phyloP scores from a whole-genome alignment of 2,329 filamentous ascomycete genomes.

The Pseudofabraea citricarpa region DNA sequence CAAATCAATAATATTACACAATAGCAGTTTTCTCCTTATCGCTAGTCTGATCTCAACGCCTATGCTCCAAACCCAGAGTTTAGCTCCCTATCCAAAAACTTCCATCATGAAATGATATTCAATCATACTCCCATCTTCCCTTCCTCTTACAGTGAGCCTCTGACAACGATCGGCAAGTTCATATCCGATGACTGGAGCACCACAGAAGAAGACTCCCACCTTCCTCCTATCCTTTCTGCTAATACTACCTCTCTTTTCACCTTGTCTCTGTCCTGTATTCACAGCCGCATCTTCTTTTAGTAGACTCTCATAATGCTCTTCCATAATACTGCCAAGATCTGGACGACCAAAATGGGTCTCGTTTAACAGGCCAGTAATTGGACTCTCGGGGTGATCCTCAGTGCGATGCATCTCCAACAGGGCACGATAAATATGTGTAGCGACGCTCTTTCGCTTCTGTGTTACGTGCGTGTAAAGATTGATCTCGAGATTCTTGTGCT shows the following conservation, averaged over 20 bases:
- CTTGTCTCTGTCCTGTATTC: too few species aligned
- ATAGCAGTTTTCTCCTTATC: too few species aligned
- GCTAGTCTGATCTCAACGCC: too few species aligned
- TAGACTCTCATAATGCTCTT: constrained; percentile 50
- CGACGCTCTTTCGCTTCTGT: constrained; percentile 44
- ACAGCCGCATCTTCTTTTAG: constrained; percentile 25
- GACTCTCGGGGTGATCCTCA: constrained; percentile 42
- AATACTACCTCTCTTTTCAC: too few species aligned
- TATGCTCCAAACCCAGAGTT: too few species aligned
- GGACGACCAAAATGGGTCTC: constrained; percentile 50
- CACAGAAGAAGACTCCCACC: constrained; percentile 53
- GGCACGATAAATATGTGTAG: constrained; percentile 44
- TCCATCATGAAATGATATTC: constrained; percentile 55
- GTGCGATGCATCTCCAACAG: constrained; percentile 52
- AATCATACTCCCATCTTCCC: constrained; percentile 45
- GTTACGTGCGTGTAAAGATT: constrained; percentile 53
- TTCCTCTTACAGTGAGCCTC: constrained; percentile 43
- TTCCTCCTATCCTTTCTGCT: constrained; percentile 22
- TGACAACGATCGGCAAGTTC: constrained; percentile 50
- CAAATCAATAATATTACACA: too few species aligned
- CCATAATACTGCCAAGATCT: constrained; percentile 47
- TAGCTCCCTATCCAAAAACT: constrained; percentile 44
- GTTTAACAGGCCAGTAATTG: constrained; percentile 48
- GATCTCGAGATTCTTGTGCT: constrained; percentile 43
- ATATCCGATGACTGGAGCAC: constrained; percentile 49